A percentile compares a stretch with the other conserved stretches of the same genome.
Conservation (phyloP, 1,284 basidiomycete genomes). For the Sanguinoderma infundibulare region DNA sequence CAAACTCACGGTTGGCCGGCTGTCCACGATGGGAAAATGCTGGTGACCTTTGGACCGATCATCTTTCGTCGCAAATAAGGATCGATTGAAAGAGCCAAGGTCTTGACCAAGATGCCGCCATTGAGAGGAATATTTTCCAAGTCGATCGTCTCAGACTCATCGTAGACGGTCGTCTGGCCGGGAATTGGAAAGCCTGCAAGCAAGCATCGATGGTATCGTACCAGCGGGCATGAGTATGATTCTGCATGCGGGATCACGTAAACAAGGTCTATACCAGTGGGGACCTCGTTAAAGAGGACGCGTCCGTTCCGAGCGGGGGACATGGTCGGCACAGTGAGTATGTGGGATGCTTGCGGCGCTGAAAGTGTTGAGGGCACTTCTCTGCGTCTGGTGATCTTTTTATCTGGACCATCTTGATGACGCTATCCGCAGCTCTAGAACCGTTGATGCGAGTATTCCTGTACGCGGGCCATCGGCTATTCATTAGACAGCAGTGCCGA, state of each 20-base stretch:
- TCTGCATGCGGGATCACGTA: neutral
- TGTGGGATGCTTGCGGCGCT: neutral
- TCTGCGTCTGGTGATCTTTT: neutral
- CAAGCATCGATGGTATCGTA: neutral
- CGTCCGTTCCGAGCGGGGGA: slow-evolving; percentile 18
- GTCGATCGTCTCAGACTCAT: slow-evolving; percentile 51
- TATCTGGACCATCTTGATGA: neutral
- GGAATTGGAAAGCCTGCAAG: slow-evolving; percentile 49
- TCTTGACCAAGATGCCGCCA: slow-evolving; percentile 59
- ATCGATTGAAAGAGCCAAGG: slow-evolving; percentile 50
- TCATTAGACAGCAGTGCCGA: too few species aligned
- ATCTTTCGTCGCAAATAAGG: slow-evolving; percentile 49
- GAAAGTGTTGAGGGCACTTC: neutral
- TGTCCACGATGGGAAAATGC: neutral
- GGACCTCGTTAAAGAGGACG: slow-evolving; percentile 22
- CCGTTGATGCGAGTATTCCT: too few species aligned
- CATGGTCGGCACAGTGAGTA: neutral
- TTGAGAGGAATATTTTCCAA: slow-evolving; percentile 50
- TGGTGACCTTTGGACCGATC: slow-evolving; percentile 29
- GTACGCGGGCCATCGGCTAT: too few species aligned
- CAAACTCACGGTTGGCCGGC: neutral
- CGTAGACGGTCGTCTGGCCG: slow-evolving; percentile 48
- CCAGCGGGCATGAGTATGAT: too few species aligned
- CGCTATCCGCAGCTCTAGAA: neutral
- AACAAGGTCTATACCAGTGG: slow-evolving; percentile 4